Conservation (phyloP, 768 basidiomycete species). For the Boletus patriciae region DNA sequence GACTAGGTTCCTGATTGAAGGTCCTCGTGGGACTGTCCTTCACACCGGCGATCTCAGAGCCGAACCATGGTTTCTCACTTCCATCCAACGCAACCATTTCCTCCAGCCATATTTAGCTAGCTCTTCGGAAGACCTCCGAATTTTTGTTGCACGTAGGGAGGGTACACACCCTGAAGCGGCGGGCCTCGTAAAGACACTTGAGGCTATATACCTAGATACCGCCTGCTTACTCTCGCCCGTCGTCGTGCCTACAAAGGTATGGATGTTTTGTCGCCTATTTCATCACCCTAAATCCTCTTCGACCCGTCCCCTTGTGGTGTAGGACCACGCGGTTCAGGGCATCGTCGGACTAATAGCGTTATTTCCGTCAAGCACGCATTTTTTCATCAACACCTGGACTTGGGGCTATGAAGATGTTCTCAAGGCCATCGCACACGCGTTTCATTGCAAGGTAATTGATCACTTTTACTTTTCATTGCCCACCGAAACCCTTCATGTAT, state of each 20-base stretch:
- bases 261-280: background rate
- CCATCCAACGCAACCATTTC: conserved; percentile 65
- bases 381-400: conserved; percentile 94
- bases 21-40: conserved; percentile 65
- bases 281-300: background rate
- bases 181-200: conserved; percentile 49
- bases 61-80: conserved; percentile 76
- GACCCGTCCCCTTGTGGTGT: background rate
- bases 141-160: conserved; percentile 28
- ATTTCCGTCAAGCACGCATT: conserved; percentile 64
- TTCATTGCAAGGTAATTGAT: conserved; percentile 54
- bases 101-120: conserved; percentile 66
- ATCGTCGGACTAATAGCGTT: conserved; percentile 67
- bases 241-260: conserved; percentile 61
- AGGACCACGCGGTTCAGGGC: conserved; percentile 68
- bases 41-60: conserved; percentile 95
- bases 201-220: conserved; percentile 85
- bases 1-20: conserved; percentile 83
- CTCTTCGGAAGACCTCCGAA: conserved; percentile 23
- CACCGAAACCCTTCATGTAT: background rate
- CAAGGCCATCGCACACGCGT: conserved; percentile 68
- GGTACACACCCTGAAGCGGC: conserved; percentile 23
- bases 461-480: background rate
- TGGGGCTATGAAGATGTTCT: conserved; percentile 95
- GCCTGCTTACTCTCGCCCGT: conserved; percentile 56